phyloP scores from a whole-genome alignment of 768 basidiomycete genomes.

The Erythrobasidium yunnanense region DNA sequence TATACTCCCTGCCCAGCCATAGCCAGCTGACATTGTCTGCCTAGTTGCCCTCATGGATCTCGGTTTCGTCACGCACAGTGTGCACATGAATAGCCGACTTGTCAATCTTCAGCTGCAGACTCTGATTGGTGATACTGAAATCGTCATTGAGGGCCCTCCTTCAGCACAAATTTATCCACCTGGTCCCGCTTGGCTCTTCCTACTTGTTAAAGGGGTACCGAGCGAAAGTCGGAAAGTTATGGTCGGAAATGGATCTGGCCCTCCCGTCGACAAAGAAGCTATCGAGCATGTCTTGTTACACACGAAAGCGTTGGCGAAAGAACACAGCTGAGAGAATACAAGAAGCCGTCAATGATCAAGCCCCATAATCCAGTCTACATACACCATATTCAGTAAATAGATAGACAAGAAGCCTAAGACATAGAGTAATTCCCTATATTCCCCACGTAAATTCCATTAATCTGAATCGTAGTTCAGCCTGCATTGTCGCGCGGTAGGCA shows the following conservation, averaged over 20 bases:
- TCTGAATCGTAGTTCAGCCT: background rate
- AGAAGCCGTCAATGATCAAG: background rate
- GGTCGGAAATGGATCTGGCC: slow-evolving; percentile 47
- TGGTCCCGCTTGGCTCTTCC: slow-evolving; percentile 70
- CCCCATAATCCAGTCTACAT: background rate
- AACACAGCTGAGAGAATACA: background rate
- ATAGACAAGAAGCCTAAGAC: background rate
- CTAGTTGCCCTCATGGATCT: slow-evolving; percentile 2
- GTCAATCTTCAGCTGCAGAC: background rate
- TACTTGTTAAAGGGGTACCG: slow-evolving; percentile 72
- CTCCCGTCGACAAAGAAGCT: slow-evolving; percentile 7
- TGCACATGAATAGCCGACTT: background rate
- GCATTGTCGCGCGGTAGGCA: background rate
- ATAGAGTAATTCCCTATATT: too few species aligned
- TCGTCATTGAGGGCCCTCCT: slow-evolving; percentile 49
- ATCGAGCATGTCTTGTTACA: slow-evolving; percentile 8
- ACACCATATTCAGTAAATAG: background rate
- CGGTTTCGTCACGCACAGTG: background rate
- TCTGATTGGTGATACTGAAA: background rate
- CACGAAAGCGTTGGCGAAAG: background rate
- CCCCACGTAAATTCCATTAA: background rate
- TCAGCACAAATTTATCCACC: slow-evolving; percentile 75
- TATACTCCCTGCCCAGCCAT: background rate
- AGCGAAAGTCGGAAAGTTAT: slow-evolving; percentile 64
- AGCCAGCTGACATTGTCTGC: slow-evolving; percentile 38